Base-by-base conservation (phyloP, 1,284 basidiomycete species). In the Cystobasidium slooffiae region DNA sequence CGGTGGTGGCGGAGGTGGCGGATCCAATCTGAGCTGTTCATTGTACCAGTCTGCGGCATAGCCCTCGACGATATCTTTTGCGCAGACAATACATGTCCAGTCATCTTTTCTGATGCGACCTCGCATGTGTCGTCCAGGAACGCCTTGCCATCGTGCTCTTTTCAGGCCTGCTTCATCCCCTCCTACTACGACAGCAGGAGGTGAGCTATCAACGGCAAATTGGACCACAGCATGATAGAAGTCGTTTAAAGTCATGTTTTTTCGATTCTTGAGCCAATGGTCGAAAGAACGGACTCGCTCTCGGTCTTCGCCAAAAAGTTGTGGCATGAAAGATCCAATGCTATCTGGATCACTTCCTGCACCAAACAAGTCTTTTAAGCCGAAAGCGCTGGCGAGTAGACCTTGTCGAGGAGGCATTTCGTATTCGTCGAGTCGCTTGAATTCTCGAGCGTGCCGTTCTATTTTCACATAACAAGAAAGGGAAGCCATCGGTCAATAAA, bases 251-350 rank as follows among this genome's bases (percentile, higher is more conserved):
- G 51, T 55, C 62, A 73, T 65, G 24, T 73, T 73, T 44, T 58
- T 65, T 51, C 53, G 53, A 18, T 53, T 37, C 43, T 56, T 51
- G 22, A 73, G 31, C 62, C 63, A 73, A 61, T 62, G 47, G 22
- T 73, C 70, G 53, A 73, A 73, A 14, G 70, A 73, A 8, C 70
- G 62, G 39, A 73, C 63, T 39, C 70, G 62, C 18, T 73, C 70
- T 47, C 43, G 31, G 53, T 73, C 70, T 12, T 59, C 53, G 10
- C 63, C 63, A 46, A 73, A 73, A 16, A 73, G 62, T 10, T 73
- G 70, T 5, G 70, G 70, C 49, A 73, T 47, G 63, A 73, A 73
- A 37, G 70, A 64, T 6, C 70, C 63, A 18, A 73, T 66, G 22
- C 52, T 56, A 16, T 65, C 70, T 66, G 70, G 62, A 44, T 73